Percentiles rank a stretch among this genome's conserved stretches.
phyloP scores from a whole-genome alignment of 2,329 filamentous ascomycete genomes.

The Penicillium sclerotigenum region DNA sequence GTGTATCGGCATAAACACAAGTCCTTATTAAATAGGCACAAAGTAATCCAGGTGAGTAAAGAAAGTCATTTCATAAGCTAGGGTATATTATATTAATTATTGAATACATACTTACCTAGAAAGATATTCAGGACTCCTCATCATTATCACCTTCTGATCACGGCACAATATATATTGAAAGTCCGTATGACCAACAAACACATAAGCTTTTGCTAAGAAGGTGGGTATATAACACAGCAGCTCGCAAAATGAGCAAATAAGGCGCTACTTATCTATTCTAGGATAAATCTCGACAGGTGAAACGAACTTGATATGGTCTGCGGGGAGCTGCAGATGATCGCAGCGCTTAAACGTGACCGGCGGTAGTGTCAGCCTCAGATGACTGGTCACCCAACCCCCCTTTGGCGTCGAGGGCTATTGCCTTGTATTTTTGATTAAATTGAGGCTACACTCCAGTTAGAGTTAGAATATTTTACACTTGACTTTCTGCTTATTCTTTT shows the following conservation, averaged over 20 bases:
- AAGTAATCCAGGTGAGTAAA: neutral
- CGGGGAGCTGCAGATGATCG: conserved; percentile 20
- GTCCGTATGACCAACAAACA: neutral
- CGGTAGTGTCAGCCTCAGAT: conserved; percentile 19
- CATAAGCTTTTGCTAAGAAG: conserved; percentile 13
- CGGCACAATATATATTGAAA: neutral
- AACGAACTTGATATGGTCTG: neutral
- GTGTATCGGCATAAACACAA: neutral
- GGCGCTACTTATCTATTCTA: neutral
- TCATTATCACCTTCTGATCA: neutral
- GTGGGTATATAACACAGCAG: neutral
- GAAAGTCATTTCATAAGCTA: neutral
- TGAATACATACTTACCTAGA: neutral
- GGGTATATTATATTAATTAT: neutral
- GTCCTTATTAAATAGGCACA: too few species aligned
- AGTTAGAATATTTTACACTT: neutral
- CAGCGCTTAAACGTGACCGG: conserved; percentile 24
- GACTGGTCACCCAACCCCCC: conserved; percentile 11
- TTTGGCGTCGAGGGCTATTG: neutral
- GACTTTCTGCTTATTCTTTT: neutral
- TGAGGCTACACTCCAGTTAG: neutral
- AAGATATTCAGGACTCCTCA: neutral
- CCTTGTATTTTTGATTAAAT: neutral
- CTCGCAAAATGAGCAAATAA: neutral
- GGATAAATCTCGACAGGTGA: neutral